These are phyloP conservation scores for Lactifluus echinatus DNA, from an alignment of 768 basidiomycete species.

Conservation along the genomic window DNA sequence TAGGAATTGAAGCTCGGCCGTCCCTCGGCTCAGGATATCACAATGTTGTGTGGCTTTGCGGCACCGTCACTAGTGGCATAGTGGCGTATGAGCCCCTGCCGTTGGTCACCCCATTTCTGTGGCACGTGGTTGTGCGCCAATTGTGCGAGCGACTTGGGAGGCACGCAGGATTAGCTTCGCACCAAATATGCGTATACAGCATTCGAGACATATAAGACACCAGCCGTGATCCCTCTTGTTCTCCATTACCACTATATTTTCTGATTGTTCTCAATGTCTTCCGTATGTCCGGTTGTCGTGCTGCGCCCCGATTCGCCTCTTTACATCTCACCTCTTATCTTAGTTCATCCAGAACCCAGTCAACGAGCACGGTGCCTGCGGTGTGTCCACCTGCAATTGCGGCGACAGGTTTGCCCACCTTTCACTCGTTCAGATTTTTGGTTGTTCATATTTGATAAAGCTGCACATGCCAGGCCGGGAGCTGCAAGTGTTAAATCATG, in stretches of 20 bases:
- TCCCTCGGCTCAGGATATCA: too few relatives aligned
- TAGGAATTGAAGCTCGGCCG: too few relatives aligned
- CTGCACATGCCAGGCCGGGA: constrained; percentile 51
- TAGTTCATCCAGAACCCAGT: constrained; percentile 26
- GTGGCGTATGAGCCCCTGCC: too few relatives aligned
- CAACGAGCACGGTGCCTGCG: constrained; percentile 27
- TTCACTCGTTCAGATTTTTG: too few relatives aligned
- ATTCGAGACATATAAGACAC: background rate
- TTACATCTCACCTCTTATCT: background rate
- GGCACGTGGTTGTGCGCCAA: background rate
- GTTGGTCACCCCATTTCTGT: too few relatives aligned
- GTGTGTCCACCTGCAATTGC: constrained; percentile 37
- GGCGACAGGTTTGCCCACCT: constrained; percentile 30
- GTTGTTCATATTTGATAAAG: constrained; percentile 28
- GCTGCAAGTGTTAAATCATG: constrained; percentile 53
- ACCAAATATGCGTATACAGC: background rate
- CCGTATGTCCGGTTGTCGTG: background rate
- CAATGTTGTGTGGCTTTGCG: too few relatives aligned
- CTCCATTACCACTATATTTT: background rate
- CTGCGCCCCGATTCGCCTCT: background rate
- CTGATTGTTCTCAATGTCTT: background rate
- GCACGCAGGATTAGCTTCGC: too few relatives aligned
- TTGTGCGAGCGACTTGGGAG: background rate
- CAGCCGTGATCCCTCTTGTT: background rate
- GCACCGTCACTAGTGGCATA: too few relatives aligned